Conservation (phyloP, 768 basidiomycete species). For the Leccinum subgranulosum region DNA sequence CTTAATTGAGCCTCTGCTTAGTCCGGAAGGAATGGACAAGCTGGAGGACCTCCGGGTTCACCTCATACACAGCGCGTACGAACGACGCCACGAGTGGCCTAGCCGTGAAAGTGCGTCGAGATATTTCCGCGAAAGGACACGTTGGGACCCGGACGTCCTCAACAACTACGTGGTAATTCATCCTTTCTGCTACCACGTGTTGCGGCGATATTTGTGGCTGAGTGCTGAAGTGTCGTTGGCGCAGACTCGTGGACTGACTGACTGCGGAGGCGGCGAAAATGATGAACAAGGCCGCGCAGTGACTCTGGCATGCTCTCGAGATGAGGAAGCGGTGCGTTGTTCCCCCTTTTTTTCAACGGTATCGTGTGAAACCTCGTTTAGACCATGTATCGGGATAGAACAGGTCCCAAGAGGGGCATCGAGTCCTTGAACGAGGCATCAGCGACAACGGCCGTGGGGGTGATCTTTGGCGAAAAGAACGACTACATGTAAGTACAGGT, state of each 20-base stretch:
- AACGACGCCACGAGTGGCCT: conserved; percentile 52
- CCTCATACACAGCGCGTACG: conserved; percentile 47
- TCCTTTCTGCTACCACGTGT: neutral
- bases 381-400: conserved; percentile 63
- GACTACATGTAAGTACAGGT: conserved; percentile 48
- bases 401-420: conserved; percentile 54
- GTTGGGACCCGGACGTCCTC: conserved; percentile 56
- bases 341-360: neutral
- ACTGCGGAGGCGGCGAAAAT: conserved; percentile 30
- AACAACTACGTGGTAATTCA: conserved; percentile 50
- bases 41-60: conserved; percentile 38
- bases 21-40: conserved; percentile 43
- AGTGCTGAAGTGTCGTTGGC: neutral
- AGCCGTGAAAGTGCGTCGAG: conserved; percentile 40
- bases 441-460: conserved; percentile 43
- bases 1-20: conserved; percentile 64
- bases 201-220: neutral
- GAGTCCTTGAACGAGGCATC: conserved; percentile 42
- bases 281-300: conserved; percentile 33
- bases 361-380: conserved; percentile 18
- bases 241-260: conserved; percentile 47
- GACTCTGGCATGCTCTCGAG: conserved; percentile 54
- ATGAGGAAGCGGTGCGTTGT: conserved; percentile 57
- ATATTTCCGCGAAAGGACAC: conserved; percentile 34
- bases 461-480: conserved; percentile 48